Base-by-base conservation (phyloP, 1,284 basidiomycete species). In the Leccinum griseonigrum region DNA sequence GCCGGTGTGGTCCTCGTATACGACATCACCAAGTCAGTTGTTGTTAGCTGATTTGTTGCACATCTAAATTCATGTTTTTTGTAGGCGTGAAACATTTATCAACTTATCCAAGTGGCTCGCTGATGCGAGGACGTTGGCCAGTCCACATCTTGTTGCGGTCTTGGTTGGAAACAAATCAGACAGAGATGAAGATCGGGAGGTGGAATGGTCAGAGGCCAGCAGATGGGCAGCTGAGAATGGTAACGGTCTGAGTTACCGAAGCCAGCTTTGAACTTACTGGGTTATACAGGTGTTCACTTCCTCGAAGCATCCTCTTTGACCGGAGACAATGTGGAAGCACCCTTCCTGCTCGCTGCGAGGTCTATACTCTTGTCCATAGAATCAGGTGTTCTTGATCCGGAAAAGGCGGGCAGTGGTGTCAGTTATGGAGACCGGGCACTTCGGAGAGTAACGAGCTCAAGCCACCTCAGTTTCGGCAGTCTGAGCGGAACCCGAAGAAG, bases 151-250 rank as follows among this genome's bases (percentile, higher is more conserved):
- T 1, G 92, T 96, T 34, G 88, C 90, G 0, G 94, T 98, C 3
- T 79, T 99, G 3, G 95, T 98, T 6, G 97, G 97, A 34, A 98
- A 97, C 78, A 98, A 99, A 79, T 86, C 91, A 13, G 97, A 99
- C 73, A 83, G 87, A 65, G 96, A 97, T 67, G 95, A 97, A 59
- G 94, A 98, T 53, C 81, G 97, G 57, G 92, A 98, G 74, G 95
- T 99, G 26, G 93, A 96, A 68, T 97, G 92, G 85, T 83, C 90
- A 18, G 97, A 99, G 77, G 97, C 94, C 8, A 94, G 92, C 71
- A 83, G 85, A 71, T 99, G 95, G 94, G 97, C 97, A 28, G 89
- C 94, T 59, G 93, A 96, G 74, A 94, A 98, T 73, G 91, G 94
- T 94, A 62, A 61, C 18, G 14, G 36, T 52, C 50, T 52, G 8